These are phyloP conservation scores for Ceratocystis smalleyi DNA, from an alignment of 2,329 filamentous ascomycete species.

Conservation along the genomic window DNA sequence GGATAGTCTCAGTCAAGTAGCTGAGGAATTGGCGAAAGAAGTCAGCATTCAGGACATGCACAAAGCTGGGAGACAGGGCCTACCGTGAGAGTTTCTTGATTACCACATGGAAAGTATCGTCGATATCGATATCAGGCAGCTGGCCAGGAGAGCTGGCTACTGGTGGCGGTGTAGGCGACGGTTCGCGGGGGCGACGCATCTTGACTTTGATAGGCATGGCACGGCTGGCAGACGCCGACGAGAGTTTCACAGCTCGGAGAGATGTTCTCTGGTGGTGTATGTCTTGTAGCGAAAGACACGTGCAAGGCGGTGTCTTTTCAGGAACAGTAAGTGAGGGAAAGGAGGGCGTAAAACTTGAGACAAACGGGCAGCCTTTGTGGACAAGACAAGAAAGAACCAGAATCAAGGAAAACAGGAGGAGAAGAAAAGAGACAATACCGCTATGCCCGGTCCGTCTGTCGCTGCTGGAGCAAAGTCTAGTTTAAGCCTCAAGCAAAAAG, in stretches of 20 bases:
- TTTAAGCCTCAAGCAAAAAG: background rate
- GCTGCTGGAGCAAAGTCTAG: background rate
- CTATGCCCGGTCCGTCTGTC: background rate
- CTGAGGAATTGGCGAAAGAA: conserved; percentile 25
- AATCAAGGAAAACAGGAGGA: background rate
- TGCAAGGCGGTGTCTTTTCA: background rate
- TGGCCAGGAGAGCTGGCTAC: conserved; percentile 19
- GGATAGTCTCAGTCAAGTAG: conserved; percentile 47
- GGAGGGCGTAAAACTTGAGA: background rate
- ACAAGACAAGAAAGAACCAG: background rate
- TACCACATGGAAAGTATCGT: conserved; percentile 29
- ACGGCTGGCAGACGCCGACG: background rate
- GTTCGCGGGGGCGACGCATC: conserved; percentile 11
- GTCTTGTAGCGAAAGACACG: background rate
- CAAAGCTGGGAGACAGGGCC: conserved; percentile 18
- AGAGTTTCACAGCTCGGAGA: background rate
- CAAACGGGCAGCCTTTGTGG: background rate
- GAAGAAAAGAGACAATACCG: background rate
- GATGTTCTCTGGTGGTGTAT: background rate
- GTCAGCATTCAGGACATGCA: background rate
- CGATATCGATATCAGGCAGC: conserved; percentile 22
- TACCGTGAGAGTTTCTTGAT: conserved; percentile 53
- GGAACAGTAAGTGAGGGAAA: background rate
- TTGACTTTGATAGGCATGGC: conserved; percentile 16
- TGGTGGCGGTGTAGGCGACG: conserved; percentile 8